phyloP scores from a whole-genome alignment of 331 rosid genomes.

The Rhamnella rubrinervis region DNA sequence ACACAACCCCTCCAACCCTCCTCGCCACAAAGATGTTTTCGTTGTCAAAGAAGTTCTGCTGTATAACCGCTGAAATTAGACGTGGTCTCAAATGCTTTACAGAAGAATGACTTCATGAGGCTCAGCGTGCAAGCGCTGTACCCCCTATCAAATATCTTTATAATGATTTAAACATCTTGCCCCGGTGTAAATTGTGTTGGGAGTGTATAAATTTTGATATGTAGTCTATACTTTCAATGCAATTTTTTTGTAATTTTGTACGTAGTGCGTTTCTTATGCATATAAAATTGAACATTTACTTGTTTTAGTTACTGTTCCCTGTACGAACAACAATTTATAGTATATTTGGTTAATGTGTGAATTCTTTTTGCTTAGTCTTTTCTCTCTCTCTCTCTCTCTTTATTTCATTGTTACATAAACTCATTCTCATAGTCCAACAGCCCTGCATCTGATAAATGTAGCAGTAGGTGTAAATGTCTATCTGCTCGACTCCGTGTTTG shows the following conservation, averaged over 20 bases:
- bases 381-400: no score
- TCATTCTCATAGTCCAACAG: no score
- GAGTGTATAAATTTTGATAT: conserved; percentile 38
- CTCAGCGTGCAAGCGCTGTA: conserved; percentile 38
- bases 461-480: no score
- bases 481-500: no score
- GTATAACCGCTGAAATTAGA: conserved; percentile 11
- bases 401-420: no score
- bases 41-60: conserved; percentile 1
- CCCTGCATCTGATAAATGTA: no score
- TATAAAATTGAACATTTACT: conserved; percentile 13
- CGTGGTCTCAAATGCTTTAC: conserved; percentile 25
- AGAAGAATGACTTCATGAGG: conserved; percentile 31
- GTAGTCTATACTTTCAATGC: conserved; percentile 24
- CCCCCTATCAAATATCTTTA: conserved; percentile 27
- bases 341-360: no score
- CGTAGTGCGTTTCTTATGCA: conserved; percentile 29
- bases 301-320: not conserved
- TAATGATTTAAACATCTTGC: conserved; percentile 28
- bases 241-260: conserved; percentile 57
- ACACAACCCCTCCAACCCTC: conserved; percentile 4
- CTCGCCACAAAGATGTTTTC: not conserved
- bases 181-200: conserved; percentile 55
- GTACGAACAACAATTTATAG: no score
- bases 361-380: no score